A percentile compares a stretch with the other conserved stretches of the same genome.
Evolutionary conservation across 179 eudicot species (phyloP).

Genomic region (Sideroxylon spinosum): DNA sequence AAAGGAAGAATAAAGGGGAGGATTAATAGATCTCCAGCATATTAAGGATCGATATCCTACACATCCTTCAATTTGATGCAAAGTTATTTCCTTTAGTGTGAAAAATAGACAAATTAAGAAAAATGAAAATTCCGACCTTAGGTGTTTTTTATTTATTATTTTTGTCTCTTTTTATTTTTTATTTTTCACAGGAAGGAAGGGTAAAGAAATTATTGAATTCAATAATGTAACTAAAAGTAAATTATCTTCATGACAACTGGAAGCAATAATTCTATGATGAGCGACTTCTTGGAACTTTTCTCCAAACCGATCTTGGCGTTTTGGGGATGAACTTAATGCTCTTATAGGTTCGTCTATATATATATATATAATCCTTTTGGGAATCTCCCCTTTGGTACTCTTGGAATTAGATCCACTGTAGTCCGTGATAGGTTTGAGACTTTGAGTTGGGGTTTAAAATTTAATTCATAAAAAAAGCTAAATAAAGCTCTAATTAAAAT

Average conservation of each 20-base stretch:
- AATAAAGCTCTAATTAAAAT: background rate
- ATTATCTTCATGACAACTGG: background rate
- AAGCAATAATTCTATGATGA: background rate
- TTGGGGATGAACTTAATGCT: background rate
- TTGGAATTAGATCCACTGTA: slow-evolving; percentile 1
- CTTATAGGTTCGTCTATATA: background rate
- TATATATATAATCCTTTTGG: background rate
- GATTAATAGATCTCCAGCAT: background rate
- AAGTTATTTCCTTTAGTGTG: background rate
- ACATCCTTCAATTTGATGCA: slow-evolving; percentile 1
- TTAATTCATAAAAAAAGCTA: background rate
- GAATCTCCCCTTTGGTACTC: background rate
- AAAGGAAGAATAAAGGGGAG: background rate
- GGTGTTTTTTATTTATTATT: too few relatives aligned
- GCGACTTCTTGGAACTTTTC: background rate
- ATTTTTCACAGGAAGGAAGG: background rate
- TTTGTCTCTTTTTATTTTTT: background rate
- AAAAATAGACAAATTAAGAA: background rate
- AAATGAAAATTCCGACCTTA: too few relatives aligned
- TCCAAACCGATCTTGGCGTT: background rate
- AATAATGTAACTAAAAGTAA: background rate
- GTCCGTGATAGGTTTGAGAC: background rate
- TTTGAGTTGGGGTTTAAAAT: background rate
- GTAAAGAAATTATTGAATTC: background rate
- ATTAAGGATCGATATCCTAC: background rate